Evolutionary conservation across 2,329 filamentous ascomycete genomes (phyloP).

Genomic region (Ceratocystis cacaofunesta): DNA sequence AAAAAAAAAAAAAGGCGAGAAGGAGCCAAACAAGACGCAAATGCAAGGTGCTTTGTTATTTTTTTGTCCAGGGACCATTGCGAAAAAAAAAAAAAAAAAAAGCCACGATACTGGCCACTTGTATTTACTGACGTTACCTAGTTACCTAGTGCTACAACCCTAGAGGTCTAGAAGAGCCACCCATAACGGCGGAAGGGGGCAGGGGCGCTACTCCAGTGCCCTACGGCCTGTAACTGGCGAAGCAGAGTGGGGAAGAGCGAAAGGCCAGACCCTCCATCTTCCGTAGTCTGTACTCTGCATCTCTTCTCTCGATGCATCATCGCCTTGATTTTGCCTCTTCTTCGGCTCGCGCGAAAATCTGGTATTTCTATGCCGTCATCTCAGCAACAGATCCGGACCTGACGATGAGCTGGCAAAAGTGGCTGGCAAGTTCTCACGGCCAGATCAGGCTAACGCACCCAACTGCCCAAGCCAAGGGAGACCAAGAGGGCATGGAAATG

Average conservation of each 20-base stretch:
- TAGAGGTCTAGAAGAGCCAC: background rate
- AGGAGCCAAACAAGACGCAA: background rate
- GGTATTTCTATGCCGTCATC: constrained; percentile 4
- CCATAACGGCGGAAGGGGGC: background rate
- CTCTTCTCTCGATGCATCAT: background rate
- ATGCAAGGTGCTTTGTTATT: background rate
- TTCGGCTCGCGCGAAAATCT: background rate
- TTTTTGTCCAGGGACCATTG: background rate
- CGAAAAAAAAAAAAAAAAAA: background rate
- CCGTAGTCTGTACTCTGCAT: background rate
- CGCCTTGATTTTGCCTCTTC: background rate
- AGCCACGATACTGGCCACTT: background rate
- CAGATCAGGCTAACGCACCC: no score
- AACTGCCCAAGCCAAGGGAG: background rate
- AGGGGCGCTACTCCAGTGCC: background rate
- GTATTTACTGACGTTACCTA: background rate
- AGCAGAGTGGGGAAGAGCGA: background rate
- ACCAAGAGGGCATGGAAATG: background rate
- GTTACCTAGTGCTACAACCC: background rate
- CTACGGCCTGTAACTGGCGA: background rate
- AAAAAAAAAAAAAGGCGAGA: background rate
- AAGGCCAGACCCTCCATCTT: background rate
- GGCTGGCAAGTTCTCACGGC: no score
- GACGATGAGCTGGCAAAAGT: background rate
- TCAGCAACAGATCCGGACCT: background rate